phyloP scores from a whole-genome alignment of 306 rosid species.

The Corylus avellana region DNA sequence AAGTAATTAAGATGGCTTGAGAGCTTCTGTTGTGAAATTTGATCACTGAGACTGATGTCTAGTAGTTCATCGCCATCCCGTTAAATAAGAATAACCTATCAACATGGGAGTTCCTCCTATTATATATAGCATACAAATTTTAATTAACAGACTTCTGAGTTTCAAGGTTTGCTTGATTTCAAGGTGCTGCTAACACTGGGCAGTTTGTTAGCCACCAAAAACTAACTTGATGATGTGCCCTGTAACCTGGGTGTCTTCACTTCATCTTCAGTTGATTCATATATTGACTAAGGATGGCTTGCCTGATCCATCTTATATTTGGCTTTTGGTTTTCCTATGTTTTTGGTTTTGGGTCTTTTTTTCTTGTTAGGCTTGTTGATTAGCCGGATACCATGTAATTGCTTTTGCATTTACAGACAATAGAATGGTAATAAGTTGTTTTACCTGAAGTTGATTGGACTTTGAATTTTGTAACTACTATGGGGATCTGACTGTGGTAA shows the following conservation, averaged over 20 bases:
- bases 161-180: background rate
- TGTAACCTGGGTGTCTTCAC: conserved; percentile 3
- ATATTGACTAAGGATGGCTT: background rate
- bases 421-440: background rate
- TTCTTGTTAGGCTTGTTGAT: conserved; percentile 2
- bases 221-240: background rate
- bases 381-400: background rate
- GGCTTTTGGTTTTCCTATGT: background rate
- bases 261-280: background rate
- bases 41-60: background rate
- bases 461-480: background rate
- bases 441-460: background rate
- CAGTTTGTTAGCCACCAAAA: background rate
- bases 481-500: background rate
- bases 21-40: conserved; percentile 1
- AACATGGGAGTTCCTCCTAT: background rate
- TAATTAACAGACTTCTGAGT: background rate
- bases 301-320: background rate
- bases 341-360: background rate
- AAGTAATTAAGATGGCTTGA: background rate
- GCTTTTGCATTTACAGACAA: background rate
- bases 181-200: background rate
- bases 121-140: background rate
- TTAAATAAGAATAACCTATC: background rate
- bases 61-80: background rate